Percentiles rank a stretch among this genome's conserved stretches.
These are phyloP conservation scores for Daldinia caldariorum DNA, from an alignment of 495 filamentous ascomycete species.

Conservation along the genomic window DNA sequence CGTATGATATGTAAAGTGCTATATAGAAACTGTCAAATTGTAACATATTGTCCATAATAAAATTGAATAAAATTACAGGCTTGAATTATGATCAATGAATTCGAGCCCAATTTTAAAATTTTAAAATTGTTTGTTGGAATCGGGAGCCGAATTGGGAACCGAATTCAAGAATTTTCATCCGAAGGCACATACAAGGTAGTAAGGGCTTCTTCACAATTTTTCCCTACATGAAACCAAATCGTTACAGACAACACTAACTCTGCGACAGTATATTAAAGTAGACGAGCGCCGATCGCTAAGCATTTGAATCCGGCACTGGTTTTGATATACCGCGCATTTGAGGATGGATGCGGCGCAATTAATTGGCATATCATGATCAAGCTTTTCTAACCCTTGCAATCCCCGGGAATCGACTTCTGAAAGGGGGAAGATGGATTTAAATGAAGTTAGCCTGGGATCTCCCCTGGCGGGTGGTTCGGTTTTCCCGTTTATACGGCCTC, in stretches of 20 bases:
- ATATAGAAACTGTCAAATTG: too few species aligned
- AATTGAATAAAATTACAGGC: neutral
- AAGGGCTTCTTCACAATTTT: neutral
- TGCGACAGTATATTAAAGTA: neutral
- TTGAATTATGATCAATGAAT: too few species aligned
- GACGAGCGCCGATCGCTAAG: neutral
- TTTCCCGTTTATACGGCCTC: neutral
- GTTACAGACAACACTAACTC: neutral
- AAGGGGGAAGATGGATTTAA: neutral
- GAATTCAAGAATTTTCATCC: neutral
- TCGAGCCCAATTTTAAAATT: neutral
- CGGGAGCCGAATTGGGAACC: neutral
- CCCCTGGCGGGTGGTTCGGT: neutral
- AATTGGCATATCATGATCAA: slow-evolving; percentile 2
- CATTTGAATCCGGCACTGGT: slow-evolving; percentile 2
- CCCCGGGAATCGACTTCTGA: neutral
- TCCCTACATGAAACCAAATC: neutral
- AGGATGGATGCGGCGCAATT: slow-evolving; percentile 7
- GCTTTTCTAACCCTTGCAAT: slow-evolving; percentile 8
- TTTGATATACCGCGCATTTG: neutral
- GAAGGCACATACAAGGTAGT: neutral
- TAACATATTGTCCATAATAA: neutral
- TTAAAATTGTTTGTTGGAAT: neutral
- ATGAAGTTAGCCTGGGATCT: slow-evolving; percentile 1
- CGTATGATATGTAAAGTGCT: neutral